Evolutionary conservation across 768 basidiomycete genomes (phyloP), one percentile per base, ranked within the genome.

Genomic region (Hygrophorus pudorinus): DNA sequence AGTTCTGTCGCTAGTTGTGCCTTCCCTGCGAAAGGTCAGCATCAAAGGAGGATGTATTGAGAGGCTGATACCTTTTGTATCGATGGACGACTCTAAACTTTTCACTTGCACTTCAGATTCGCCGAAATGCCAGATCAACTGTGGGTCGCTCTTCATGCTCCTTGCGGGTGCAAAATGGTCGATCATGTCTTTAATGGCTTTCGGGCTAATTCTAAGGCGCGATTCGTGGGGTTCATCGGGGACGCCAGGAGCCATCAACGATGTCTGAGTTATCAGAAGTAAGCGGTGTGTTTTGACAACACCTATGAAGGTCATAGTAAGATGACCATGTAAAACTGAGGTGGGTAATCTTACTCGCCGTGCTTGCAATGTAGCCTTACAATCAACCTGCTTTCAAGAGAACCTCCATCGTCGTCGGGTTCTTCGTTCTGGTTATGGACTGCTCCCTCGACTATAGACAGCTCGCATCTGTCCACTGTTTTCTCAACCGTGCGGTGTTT

Each of bases 231-330:
- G 52, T 8, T 67, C 57, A 41, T 81, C 76, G 2, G 79, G 77
- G n/a, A 73, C 60, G n/a, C 71, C 73, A 3, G 87, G 88, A 2
- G 78, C 73, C 56, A 82, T 65, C 31, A 82, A 68, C 14, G 76
- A 68, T 2, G 70, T 71, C 29, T 78, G 73, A 2, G 73, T 67
- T 38, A 76, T 66, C 13, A 90, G 63, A 13, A 78, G 66, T 8
- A 90, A 63, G 13, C 79, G 74, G 61, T 91, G 88, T 0, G 88
- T 91, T 63, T 89, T 90, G 10, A 84, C 63, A 43, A 90, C 79
- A 34, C 85, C 87, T 90, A 42, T 17, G 41, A 36, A 42, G 49
- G 42, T 35, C 43, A 45, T 16, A 42, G 18, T 35, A 48, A 48
- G 42, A 45, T 10, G 30, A 18, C 18, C 9, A 33, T 4, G 35